Evolutionary conservation across 805 yeast genomes (phyloP).

Genomic region (Zygosaccharomyces lentus): DNA sequence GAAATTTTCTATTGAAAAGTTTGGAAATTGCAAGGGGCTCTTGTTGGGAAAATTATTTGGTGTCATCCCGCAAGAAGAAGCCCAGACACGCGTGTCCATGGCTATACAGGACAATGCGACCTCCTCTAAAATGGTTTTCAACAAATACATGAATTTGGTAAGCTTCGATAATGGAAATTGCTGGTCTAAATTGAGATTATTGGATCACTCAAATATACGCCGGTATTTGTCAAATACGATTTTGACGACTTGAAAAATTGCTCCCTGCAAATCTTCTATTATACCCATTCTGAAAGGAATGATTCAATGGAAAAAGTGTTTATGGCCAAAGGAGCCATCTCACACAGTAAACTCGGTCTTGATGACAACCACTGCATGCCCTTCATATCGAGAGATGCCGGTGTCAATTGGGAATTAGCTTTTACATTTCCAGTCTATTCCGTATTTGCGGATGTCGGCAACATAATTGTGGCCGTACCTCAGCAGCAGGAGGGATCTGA

Average conservation of each 20-base stretch:
- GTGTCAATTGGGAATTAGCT: conserved; percentile 2
- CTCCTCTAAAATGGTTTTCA: neutral
- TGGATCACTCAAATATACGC: neutral
- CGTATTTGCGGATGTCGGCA: conserved; percentile 1
- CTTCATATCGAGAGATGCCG: conserved; percentile 2
- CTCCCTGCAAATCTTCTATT: neutral
- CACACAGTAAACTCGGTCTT: conserved; percentile 1
- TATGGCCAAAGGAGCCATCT: conserved; percentile 4
- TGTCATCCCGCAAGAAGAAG: neutral
- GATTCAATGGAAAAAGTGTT: conserved; percentile 1
- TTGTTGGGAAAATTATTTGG: neutral
- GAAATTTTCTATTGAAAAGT: neutral
- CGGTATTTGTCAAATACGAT: neutral
- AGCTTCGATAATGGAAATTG: neutral
- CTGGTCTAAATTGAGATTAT: conserved; percentile 1
- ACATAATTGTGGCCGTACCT: conserved; percentile 4
- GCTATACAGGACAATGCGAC: neutral
- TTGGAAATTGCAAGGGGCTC: neutral
- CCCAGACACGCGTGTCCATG: neutral
- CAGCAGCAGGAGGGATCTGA: neutral
- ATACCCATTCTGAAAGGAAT: conserved; percentile 25
- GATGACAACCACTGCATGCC: neutral
- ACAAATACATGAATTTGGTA: neutral
- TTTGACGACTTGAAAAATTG: neutral
- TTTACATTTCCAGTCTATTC: conserved; percentile 3